A percentile compares a stretch with the other conserved stretches of the same genome.
Conservation (phyloP, 2,329 filamentous ascomycete genomes). For the Nectriaceae sp. region DNA sequence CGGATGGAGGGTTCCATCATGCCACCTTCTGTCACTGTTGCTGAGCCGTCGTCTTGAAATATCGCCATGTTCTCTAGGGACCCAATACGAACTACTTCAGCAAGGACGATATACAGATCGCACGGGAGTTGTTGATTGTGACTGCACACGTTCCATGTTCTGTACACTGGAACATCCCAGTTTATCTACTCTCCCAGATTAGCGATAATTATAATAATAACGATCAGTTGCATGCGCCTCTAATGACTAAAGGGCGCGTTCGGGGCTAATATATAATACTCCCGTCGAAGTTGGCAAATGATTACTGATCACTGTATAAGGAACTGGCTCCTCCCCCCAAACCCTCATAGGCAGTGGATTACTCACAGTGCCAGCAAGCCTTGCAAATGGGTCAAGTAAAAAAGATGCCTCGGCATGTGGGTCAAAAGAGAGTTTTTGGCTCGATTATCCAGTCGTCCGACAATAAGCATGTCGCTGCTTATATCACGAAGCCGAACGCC, state of each 20-base stretch:
- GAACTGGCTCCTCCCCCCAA: no score
- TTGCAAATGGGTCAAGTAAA: no score
- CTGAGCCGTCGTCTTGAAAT: constrained; percentile 1
- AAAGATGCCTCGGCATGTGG: no score
- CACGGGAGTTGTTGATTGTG: no score
- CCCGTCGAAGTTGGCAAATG: background rate
- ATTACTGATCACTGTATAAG: background rate
- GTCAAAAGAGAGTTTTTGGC: no score
- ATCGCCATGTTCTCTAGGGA: constrained; percentile 10
- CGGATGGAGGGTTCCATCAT: background rate
- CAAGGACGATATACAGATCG: no score
- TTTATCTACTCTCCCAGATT: background rate
- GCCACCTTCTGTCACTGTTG: constrained; percentile 5
- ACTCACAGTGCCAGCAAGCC: no score
- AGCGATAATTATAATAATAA: background rate
- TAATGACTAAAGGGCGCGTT: background rate
- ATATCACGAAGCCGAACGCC: no score
- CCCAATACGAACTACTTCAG: background rate
- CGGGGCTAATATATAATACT: background rate
- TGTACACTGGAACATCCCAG: background rate
- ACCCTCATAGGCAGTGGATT: no score
- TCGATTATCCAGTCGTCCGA: no score
- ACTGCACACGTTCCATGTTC: no score
- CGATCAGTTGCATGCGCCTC: background rate
- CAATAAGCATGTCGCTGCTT: no score